Evolutionary conservation across 257 asterid species (phyloP).

Genomic region (Gardenia jasminoides): DNA sequence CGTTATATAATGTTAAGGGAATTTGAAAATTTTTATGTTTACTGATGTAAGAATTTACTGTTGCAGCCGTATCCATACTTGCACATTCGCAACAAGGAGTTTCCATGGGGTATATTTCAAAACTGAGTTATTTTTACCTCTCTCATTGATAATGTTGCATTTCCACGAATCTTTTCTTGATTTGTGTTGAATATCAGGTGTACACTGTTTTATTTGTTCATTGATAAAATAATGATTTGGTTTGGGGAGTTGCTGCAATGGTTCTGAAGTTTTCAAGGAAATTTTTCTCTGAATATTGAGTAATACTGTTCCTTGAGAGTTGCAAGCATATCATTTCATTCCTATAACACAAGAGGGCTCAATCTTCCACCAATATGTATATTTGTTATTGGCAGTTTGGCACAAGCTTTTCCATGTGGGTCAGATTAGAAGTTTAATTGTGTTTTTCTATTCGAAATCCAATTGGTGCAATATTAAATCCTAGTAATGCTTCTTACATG

Average conservation of each 20-base stretch:
- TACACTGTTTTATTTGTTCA: background rate
- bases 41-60: background rate
- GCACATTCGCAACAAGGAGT: constrained; percentile 83
- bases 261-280: background rate
- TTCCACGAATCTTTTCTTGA: background rate
- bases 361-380: background rate
- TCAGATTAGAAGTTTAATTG: background rate
- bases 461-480: background rate
- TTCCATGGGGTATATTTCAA: constrained; percentile 69
- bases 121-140: background rate
- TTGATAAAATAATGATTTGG: background rate
- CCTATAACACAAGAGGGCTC: background rate
- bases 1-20: background rate
- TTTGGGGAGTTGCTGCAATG: background rate
- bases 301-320: background rate
- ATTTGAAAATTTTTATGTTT: background rate
- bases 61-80: constrained; percentile 68
- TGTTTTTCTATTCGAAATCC: too few relatives aligned
- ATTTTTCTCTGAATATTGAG: background rate
- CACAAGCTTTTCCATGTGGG: background rate
- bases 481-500: background rate
- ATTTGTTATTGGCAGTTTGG: background rate
- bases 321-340: background rate
- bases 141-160: background rate
- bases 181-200: background rate